Conservation (phyloP, 768 basidiomycete species). For the Lactarius akahatsu region DNA sequence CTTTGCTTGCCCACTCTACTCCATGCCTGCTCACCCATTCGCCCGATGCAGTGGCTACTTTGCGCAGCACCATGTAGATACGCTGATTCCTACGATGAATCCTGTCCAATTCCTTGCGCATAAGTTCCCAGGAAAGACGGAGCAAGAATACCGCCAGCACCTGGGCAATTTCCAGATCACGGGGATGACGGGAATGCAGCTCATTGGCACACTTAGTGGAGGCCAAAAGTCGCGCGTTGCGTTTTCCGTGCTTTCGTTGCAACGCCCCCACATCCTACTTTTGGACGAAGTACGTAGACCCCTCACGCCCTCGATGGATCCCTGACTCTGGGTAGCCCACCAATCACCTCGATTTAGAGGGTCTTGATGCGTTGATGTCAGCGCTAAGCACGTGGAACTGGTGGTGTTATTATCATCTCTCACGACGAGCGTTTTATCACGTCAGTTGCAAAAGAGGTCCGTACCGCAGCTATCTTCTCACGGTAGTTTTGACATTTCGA, state of each 20-base stretch:
- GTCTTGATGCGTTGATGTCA: constrained; percentile 91
- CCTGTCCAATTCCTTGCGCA: constrained; percentile 92
- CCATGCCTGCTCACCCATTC: constrained; percentile 10
- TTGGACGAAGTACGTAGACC: constrained; percentile 76
- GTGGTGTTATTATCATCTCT: constrained; percentile 89
- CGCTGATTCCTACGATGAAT: constrained; percentile 77
- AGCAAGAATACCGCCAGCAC: constrained; percentile 95
- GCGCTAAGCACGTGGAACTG: constrained; percentile 81
- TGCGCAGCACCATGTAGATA: constrained; percentile 95
- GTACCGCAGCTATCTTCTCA: constrained; percentile 27
- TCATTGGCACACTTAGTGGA: constrained; percentile 89
- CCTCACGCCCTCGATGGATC: constrained; percentile 8
- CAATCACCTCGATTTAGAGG: constrained; percentile 97
- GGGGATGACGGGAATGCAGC: constrained; percentile 89
- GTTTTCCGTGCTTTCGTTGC: constrained; percentile 82
- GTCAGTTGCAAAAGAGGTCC: constrained; percentile 78
- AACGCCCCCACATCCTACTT: constrained; percentile 86
- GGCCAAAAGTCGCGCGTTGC: constrained; percentile 97
- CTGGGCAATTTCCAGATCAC: constrained; percentile 97
- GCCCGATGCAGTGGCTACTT: constrained; percentile 70
- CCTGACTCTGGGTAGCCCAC: constrained; percentile 58
- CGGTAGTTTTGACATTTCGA: constrained; percentile 23
- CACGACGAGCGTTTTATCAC: constrained; percentile 97
- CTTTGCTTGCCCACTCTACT: neutral
- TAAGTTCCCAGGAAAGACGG: constrained; percentile 89